Conservation (phyloP, 768 basidiomycete species). For the Amanita subjunquillea region DNA sequence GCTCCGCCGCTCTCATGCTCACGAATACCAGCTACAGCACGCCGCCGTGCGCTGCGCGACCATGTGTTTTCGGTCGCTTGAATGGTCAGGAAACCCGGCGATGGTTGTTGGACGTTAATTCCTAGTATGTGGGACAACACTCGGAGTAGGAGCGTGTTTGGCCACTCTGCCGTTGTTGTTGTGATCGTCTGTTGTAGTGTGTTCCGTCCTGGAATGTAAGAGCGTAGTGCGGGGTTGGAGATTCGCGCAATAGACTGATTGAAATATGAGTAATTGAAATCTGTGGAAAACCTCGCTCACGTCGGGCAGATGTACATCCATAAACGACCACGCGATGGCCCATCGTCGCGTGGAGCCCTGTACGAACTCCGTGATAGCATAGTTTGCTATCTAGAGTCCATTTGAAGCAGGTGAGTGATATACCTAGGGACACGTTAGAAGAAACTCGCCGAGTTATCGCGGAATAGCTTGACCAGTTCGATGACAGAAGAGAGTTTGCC, state of each 20-base stretch:
- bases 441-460: conserved; percentile 21
- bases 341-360: conserved; percentile 90
- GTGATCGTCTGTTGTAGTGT: conserved; percentile 31
- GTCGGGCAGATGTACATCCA: conserved; percentile 57
- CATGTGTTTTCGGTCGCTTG: conserved; percentile 9
- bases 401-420: background rate
- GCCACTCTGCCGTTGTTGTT: conserved; percentile 7
- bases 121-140: background rate
- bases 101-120: background rate
- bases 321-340: conserved; percentile 84
- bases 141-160: conserved; percentile 1
- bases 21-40: background rate
- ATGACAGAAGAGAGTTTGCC: conserved; percentile 75
- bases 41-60: conserved; percentile 6
- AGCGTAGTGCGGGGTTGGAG: conserved; percentile 31
- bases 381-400: conserved; percentile 64
- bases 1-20: background rate
- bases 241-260: conserved; percentile 24
- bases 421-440: background rate
- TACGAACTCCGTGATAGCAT: conserved; percentile 72
- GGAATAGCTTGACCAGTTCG: conserved; percentile 47
- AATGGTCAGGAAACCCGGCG: background rate
- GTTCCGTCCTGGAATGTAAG: conserved; percentile 49
- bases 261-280: background rate
- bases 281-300: conserved; percentile 29